Evolutionary conservation across 352 stramenopile genomes (phyloP).

Genomic region (Aphanomyces invadans): DNA sequence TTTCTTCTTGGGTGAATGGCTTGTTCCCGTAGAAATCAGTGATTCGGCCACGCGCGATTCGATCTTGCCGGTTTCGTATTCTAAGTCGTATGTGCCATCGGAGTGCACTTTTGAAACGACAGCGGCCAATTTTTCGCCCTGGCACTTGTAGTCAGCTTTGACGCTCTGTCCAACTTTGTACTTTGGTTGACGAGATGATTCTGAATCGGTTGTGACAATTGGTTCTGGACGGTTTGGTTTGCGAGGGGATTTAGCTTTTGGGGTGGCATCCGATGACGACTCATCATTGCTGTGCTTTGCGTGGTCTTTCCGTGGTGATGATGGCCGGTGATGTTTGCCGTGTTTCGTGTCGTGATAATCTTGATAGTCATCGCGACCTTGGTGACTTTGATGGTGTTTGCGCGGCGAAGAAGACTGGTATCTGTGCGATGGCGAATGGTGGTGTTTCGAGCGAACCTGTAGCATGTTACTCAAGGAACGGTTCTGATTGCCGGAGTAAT

Average conservation of each 20-base stretch:
- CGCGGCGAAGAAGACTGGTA: background rate
- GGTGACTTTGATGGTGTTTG: background rate
- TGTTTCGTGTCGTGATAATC: background rate
- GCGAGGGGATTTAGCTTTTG: conserved; percentile 5
- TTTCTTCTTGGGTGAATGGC: conserved; percentile 13
- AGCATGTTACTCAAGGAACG: background rate
- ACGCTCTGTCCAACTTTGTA: conserved; percentile 14
- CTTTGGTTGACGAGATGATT: background rate
- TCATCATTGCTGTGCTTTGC: background rate
- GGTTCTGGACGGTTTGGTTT: conserved; percentile 14
- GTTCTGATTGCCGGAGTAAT: too few species aligned
- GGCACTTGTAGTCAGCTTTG: conserved; percentile 18
- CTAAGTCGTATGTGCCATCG: conserved; percentile 20
- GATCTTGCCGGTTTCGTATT: conserved; percentile 22
- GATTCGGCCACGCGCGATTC: conserved; percentile 10
- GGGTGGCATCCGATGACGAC: background rate
- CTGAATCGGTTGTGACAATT: conserved; percentile 12
- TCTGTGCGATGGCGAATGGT: background rate
- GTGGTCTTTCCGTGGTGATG: background rate
- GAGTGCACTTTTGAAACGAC: conserved; percentile 19
- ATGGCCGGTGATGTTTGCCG: background rate
- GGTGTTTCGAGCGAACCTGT: conserved; percentile 7
- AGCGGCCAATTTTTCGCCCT: conserved; percentile 18
- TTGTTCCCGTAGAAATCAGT: background rate
- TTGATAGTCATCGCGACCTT: background rate